Evolutionary conservation across 441 rosid genomes (phyloP).

Genomic region (Rhodomyrtus psidioides): DNA sequence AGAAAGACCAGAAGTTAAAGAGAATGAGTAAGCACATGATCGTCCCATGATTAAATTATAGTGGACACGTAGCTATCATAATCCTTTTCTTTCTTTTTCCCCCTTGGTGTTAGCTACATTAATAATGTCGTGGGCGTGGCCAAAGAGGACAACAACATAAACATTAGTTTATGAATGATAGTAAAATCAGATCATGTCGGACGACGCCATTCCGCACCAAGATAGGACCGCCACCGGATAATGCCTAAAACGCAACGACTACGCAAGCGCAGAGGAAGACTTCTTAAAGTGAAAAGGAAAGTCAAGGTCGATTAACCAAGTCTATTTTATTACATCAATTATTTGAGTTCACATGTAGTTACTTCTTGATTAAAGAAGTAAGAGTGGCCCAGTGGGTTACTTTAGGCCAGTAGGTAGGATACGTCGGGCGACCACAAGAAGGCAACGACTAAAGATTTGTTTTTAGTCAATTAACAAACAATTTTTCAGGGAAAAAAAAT

Average conservation of each 20-base stretch:
- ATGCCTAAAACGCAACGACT: not conserved
- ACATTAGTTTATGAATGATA: not conserved
- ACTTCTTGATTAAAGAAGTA: not conserved
- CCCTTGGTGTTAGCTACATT: not conserved
- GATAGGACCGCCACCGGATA: not conserved
- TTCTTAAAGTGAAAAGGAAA: not conserved
- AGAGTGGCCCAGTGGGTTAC: not conserved
- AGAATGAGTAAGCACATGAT: not conserved
- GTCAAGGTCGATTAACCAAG: not conserved
- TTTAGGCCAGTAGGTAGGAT: not conserved
- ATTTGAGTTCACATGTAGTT: not conserved
- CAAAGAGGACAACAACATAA: not conserved
- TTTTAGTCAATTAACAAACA: not conserved
- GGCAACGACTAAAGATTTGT: not conserved
- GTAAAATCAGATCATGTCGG: not conserved
- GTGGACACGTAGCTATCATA: constrained; percentile 37
- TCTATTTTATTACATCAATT: not conserved
- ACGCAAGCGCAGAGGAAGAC: not conserved
- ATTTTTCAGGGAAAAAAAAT: not conserved
- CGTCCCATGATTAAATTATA: not conserved
- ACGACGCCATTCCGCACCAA: not conserved
- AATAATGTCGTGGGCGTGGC: not conserved
- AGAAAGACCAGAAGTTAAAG: no score
- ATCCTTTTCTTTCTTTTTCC: not conserved
- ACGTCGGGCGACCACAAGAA: not conserved